Base-by-base conservation (phyloP, 192 early-diverging fungal species). In the Backusella parvicylindrica region DNA sequence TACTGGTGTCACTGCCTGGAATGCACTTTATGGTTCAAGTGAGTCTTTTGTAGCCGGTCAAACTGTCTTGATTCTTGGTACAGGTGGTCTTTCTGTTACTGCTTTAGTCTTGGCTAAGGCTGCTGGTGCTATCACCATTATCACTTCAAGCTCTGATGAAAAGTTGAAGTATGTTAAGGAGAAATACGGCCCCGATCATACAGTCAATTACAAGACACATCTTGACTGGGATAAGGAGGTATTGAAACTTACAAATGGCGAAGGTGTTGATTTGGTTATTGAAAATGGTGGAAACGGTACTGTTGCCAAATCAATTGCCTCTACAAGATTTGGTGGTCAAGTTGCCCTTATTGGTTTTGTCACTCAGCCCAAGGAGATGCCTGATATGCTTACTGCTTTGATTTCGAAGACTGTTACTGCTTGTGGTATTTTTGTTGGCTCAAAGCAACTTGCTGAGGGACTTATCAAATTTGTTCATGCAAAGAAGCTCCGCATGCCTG, bases 61-160 rank as follows among this genome's bases (percentile, higher is more conserved):
- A 47, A 49, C 75, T 21, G 75, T 76, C 26, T 69, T 76, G 15
- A 23, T 71, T 26, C 50, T 71, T 31, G 75, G 75, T 6, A 76
- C 75, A n/a, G 75, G 75, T 18, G 75, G 75, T 41, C 53, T 76
- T 0, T 71, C 68, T n/a, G 16, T 76, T 7, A 71, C 69, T 9
- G 64, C 68, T 6, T 23, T 76, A 13, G 41, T 67, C 6, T 23
- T 76, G 49, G 69, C 75, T 6, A 28, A 67, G 9, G 75, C 75
- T 6, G 75, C 69, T 21, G 74, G 74, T 28, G 65, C 65, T 11
- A 35, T 53, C n/a, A 71, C 69, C 32, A 76, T 76, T 30, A 64
- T 76, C n/a, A 76, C 75, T 1, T 76, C 75, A 11, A 71, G 68
- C 60, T 76, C 75, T 2, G 75, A 76, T 47, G 68, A 60, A 35